A percentile compares a stretch with the other conserved stretches of the same genome.
phyloP scores from a whole-genome alignment of 495 filamentous ascomycete species.

The Xylaria scruposa region DNA sequence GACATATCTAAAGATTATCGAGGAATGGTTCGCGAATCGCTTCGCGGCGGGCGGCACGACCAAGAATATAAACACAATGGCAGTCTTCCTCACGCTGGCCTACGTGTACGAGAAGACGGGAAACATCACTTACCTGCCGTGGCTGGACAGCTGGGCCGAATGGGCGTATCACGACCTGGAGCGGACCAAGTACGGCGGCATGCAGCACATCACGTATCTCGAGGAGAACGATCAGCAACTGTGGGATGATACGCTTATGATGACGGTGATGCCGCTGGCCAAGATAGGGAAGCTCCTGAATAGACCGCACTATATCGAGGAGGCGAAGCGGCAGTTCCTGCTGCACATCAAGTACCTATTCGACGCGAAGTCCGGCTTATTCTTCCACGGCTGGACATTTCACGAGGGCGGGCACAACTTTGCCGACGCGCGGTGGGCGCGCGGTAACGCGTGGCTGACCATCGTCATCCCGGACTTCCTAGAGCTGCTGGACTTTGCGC shows the following conservation, averaged over 20 bases:
- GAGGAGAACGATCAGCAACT: slow-evolving; percentile 70
- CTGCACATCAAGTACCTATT: slow-evolving; percentile 76
- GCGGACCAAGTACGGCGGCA: slow-evolving; percentile 71
- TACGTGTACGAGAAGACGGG: slow-evolving; percentile 72
- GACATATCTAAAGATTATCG: slow-evolving; percentile 61
- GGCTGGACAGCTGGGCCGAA: slow-evolving; percentile 76
- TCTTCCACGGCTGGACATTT: slow-evolving; percentile 80
- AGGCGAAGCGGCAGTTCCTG: slow-evolving; percentile 76
- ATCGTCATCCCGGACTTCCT: slow-evolving; percentile 78
- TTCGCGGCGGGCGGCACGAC: slow-evolving; percentile 72
- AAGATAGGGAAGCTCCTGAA: slow-evolving; percentile 73
- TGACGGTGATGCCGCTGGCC: slow-evolving; percentile 77
- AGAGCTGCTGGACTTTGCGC: slow-evolving; percentile 65
- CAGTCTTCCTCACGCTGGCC: slow-evolving; percentile 72
- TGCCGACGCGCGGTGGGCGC: slow-evolving; percentile 70
- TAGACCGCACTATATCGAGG: slow-evolving; percentile 70
- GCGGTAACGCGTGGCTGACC: slow-evolving; percentile 71
- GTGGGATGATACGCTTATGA: slow-evolving; percentile 84
- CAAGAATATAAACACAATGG: slow-evolving; percentile 86
- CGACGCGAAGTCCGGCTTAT: slow-evolving; percentile 69
- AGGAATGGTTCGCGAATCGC: slow-evolving; percentile 70
- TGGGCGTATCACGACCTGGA: slow-evolving; percentile 77
- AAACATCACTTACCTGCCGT: slow-evolving; percentile 66
- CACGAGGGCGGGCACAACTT: slow-evolving; percentile 72
- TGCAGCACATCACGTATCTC: slow-evolving; percentile 76